phyloP scores from a whole-genome alignment of 2,329 filamentous ascomycete species.

The Triangularia setosa region DNA sequence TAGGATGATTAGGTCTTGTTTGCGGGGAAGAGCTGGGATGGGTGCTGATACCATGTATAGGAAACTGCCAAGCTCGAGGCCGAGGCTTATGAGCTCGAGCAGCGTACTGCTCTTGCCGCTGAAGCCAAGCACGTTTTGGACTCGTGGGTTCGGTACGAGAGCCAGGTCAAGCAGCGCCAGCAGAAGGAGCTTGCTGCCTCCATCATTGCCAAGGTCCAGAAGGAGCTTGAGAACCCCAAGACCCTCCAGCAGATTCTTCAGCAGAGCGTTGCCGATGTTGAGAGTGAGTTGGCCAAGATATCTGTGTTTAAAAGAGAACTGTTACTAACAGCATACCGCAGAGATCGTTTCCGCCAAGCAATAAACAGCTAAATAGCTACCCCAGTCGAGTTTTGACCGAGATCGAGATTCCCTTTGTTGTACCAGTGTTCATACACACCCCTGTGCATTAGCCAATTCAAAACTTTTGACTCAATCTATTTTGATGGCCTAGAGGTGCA shows the following conservation, averaged over 20 bases:
- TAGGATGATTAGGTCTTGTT: constrained; percentile 38
- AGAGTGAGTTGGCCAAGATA: constrained; percentile 60
- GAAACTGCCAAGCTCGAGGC: constrained; percentile 97
- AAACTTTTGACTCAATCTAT: constrained; percentile 14
- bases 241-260: constrained; percentile 94
- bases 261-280: constrained; percentile 92
- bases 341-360: constrained; percentile 62
- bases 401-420: constrained; percentile 52
- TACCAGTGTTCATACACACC: constrained; percentile 52
- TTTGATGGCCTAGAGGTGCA: not conserved
- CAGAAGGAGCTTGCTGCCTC: constrained; percentile 91
- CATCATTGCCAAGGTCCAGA: constrained; percentile 91
- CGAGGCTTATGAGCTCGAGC: constrained; percentile 94
- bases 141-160: constrained; percentile 98
- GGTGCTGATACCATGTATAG: constrained; percentile 40
- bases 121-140: constrained; percentile 96
- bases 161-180: constrained; percentile 98
- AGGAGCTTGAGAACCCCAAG: constrained; percentile 98
- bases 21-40: not conserved
- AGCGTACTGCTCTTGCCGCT: constrained; percentile 83
- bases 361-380: constrained; percentile 43
- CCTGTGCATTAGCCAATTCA: constrained; percentile 59
- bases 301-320: not conserved
- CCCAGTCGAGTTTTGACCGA: constrained; percentile 21
- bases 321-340: constrained; percentile 39